Percentiles rank a stretch among this genome's conserved stretches.
These are phyloP conservation scores for Prunus persica DNA, from an alignment of 306 rosid genomes.

Conservation along the genomic window DNA sequence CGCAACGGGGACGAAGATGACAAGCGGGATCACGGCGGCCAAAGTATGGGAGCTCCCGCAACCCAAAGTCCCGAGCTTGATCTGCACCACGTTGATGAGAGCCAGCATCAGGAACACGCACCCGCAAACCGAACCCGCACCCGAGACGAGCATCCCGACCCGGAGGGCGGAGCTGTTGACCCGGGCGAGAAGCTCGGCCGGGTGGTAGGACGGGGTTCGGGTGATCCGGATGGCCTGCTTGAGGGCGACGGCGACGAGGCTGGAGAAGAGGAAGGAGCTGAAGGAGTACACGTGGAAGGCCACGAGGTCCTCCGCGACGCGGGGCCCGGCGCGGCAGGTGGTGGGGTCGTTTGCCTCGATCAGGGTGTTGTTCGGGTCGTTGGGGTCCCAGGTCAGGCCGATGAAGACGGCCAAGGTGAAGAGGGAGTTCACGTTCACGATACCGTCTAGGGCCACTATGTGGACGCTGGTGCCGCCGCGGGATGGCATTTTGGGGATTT, in stretches of 20 bases:
- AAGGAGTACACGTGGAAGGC: slow-evolving; percentile 93
- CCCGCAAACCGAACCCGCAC: slow-evolving; percentile 61
- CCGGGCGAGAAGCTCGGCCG: slow-evolving; percentile 46
- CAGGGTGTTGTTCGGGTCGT: slow-evolving; percentile 57
- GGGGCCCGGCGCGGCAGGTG: slow-evolving; percentile 46
- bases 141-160: slow-evolving; percentile 78
- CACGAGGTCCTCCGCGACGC: slow-evolving; percentile 66
- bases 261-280: slow-evolving; percentile 97
- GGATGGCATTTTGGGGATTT: slow-evolving; percentile 35
- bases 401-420: slow-evolving; percentile 88
- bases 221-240: slow-evolving; percentile 79
- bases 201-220: slow-evolving; percentile 41
- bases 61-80: slow-evolving; percentile 78
- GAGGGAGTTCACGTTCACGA: slow-evolving; percentile 81
- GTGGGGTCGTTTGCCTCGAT: slow-evolving; percentile 18
- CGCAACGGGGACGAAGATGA: slow-evolving; percentile 59
- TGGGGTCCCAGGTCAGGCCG: slow-evolving; percentile 74
- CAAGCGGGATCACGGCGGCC: slow-evolving; percentile 68
- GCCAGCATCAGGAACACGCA: slow-evolving; percentile 74
- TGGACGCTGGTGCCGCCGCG: slow-evolving; percentile 51
- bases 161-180: slow-evolving; percentile 55
- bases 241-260: slow-evolving; percentile 81
- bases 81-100: slow-evolving; percentile 70
- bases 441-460: slow-evolving; percentile 73
- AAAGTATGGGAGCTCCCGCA: slow-evolving; percentile 54